Evolutionary conservation across 345 rosid species (phyloP).

Genomic region (Xanthoceras sorbifolium): DNA sequence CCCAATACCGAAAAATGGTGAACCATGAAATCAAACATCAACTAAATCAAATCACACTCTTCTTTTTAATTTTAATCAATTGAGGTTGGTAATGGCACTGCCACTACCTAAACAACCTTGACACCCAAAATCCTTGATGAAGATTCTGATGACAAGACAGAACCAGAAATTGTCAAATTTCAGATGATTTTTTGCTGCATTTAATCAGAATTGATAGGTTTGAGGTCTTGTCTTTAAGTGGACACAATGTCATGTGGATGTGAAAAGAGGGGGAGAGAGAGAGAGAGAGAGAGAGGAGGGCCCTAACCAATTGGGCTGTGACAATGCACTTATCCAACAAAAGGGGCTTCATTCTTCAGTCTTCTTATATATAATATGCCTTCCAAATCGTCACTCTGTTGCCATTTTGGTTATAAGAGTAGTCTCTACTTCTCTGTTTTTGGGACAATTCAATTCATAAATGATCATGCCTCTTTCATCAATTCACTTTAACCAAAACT

Average conservation of each 20-base stretch:
- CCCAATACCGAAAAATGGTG: neutral
- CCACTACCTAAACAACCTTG: neutral
- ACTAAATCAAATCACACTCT: neutral
- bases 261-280: neutral
- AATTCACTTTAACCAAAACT: neutral
- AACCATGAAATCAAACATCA: too few relatives aligned
- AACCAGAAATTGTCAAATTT: constrained; percentile 7
- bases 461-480: neutral
- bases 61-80: too few relatives aligned
- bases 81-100: neutral
- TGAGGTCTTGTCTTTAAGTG: neutral
- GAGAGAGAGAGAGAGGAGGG: neutral
- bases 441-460: neutral
- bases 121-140: neutral
- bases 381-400: neutral
- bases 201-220: neutral
- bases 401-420: neutral
- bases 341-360: neutral
- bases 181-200: neutral
- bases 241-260: neutral
- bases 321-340: neutral
- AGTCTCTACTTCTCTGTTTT: neutral
- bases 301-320: neutral
- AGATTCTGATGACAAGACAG: neutral
- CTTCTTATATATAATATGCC: neutral